Conservation (phyloP, 495 filamentous ascomycete genomes). For the Trichoderma reesei region DNA sequence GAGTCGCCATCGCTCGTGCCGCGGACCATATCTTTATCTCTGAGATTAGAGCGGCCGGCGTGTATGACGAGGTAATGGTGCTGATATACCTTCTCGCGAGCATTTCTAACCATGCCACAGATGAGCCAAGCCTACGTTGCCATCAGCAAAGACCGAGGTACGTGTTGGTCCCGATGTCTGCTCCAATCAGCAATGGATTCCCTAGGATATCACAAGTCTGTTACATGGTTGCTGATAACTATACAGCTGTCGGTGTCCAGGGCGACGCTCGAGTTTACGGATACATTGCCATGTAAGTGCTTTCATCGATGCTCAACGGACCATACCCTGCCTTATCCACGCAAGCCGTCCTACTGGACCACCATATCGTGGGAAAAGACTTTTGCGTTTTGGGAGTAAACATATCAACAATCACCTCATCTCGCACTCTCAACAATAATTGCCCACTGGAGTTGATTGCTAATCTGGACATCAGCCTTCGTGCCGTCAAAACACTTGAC, state of each 20-base stretch:
- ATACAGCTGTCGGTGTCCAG: conserved; percentile 68
- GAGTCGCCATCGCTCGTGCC: conserved; percentile 68
- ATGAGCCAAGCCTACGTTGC: conserved; percentile 81
- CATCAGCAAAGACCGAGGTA: conserved; percentile 45
- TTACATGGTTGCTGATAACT: conserved; percentile 9
- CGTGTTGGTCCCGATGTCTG: background rate
- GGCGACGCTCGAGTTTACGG: conserved; percentile 61
- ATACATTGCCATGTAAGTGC: conserved; percentile 19
- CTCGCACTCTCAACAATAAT: no score
- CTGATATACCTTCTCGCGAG: background rate
- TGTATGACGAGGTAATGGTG: conserved; percentile 54
- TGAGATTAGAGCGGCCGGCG: conserved; percentile 71
- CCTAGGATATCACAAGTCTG: no score
- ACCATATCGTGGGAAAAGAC: no score
- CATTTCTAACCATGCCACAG: conserved; percentile 7
- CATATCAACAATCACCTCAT: no score
- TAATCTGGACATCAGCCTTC: conserved; percentile 28
- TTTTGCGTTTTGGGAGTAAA: no score
- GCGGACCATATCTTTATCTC: conserved; percentile 86
- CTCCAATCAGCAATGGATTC: background rate
- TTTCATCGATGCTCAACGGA: no score
- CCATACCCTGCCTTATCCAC: no score
- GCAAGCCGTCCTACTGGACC: no score
- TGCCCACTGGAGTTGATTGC: no score
- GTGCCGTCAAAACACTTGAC: conserved; percentile 68